Evolutionary conservation across 805 yeast species (phyloP).

Genomic region (Candida wancherniae): DNA sequence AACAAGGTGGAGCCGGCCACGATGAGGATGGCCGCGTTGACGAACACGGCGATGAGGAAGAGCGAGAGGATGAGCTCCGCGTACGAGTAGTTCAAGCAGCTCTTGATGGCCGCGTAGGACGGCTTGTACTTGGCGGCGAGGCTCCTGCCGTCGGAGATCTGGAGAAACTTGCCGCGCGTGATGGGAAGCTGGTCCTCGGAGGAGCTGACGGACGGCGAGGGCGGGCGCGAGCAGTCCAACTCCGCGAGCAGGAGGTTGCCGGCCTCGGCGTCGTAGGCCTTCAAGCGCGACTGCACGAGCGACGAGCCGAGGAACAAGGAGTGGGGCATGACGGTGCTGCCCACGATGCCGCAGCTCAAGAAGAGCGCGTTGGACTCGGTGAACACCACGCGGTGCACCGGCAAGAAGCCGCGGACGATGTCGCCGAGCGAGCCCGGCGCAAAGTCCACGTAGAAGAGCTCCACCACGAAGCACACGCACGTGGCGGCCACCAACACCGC

Average conservation of each 20-base stretch:
- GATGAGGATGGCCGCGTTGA: slow-evolving; percentile 41
- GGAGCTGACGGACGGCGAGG: slow-evolving; percentile 1
- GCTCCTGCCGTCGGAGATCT: slow-evolving; percentile 26
- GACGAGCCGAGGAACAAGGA: slow-evolving; percentile 42
- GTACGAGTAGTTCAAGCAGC: slow-evolving; percentile 38
- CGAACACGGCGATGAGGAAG: slow-evolving; percentile 41
- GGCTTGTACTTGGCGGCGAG: slow-evolving; percentile 35
- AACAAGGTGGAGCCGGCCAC: slow-evolving; percentile 40
- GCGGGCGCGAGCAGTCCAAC: slow-evolving; percentile 5
- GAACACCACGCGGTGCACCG: slow-evolving; percentile 35
- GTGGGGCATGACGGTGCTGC: slow-evolving; percentile 47
- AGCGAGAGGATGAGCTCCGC: slow-evolving; percentile 37
- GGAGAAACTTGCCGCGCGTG: slow-evolving; percentile 17
- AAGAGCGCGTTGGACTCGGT: slow-evolving; percentile 36
- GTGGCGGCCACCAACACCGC: slow-evolving; percentile 66
- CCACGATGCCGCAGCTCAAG: slow-evolving; percentile 42
- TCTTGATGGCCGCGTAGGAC: slow-evolving; percentile 37
- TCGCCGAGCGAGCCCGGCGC: slow-evolving; percentile 48
- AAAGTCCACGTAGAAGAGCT: slow-evolving; percentile 52
- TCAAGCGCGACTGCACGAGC: slow-evolving; percentile 39
- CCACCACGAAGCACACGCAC: slow-evolving; percentile 68
- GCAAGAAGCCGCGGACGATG: slow-evolving; percentile 65
- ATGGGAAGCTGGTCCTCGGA: slow-evolving; percentile 13
- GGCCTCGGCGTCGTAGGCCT: slow-evolving; percentile 36
- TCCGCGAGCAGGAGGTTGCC: slow-evolving; percentile 21